Evolutionary conservation across 1,284 basidiomycete genomes (phyloP).

Genomic region (Cystobasidiaceae sp.): DNA sequence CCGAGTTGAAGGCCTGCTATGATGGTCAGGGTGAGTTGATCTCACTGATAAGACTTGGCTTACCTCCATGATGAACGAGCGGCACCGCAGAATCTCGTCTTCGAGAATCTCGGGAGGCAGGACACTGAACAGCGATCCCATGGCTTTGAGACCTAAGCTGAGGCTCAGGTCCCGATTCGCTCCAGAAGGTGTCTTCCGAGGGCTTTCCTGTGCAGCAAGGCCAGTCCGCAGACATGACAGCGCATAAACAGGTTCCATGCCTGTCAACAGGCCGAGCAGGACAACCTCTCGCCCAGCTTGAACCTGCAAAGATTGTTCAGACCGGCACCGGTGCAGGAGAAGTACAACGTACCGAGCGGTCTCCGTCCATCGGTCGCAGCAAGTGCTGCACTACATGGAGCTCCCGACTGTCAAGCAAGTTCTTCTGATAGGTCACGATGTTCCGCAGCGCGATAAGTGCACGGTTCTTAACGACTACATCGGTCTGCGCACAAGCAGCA

Average conservation of each 20-base stretch:
- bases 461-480: neutral
- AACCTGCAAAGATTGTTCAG: neutral
- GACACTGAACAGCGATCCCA: slow-evolving; percentile 4
- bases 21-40: neutral
- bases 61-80: slow-evolving; percentile 34
- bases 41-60: neutral
- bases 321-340: neutral
- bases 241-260: slow-evolving; percentile 29
- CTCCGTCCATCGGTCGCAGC: slow-evolving; percentile 2
- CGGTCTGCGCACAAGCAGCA: neutral
- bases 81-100: slow-evolving; percentile 34
- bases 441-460: slow-evolving; percentile 17
- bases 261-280: slow-evolving; percentile 2
- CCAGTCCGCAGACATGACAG: slow-evolving; percentile 16
- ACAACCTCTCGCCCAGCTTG: slow-evolving; percentile 12
- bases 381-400: slow-evolving; percentile 10
- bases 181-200: neutral
- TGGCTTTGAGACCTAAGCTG: neutral
- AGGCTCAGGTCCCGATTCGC: neutral
- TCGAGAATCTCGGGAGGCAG: slow-evolving; percentile 35
- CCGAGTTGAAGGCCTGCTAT: slow-evolving; percentile 31
- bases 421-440: slow-evolving; percentile 11
- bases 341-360: neutral
- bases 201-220: slow-evolving; percentile 6
- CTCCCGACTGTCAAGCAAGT: slow-evolving; percentile 25